phyloP scores from a whole-genome alignment of 2,329 filamentous ascomycete species.

The Aspergillus novofumigatus region DNA sequence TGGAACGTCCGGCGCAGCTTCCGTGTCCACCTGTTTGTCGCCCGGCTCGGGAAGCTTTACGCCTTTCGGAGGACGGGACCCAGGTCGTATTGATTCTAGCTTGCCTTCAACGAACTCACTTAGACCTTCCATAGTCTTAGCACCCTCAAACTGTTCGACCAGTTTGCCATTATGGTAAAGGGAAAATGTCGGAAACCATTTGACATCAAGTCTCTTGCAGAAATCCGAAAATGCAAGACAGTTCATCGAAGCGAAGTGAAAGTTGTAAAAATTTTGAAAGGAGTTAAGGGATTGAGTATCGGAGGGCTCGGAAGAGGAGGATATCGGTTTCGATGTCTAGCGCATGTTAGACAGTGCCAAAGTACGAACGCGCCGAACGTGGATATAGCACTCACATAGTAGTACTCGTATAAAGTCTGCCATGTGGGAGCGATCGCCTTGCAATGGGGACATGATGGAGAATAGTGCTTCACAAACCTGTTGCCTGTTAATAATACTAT shows the following conservation, averaged over 20 bases:
- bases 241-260: slow-evolving; percentile 81
- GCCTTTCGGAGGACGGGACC: slow-evolving; percentile 65
- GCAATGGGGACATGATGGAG: slow-evolving; percentile 64
- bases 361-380: slow-evolving; percentile 3
- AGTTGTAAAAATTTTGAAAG: slow-evolving; percentile 81
- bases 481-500: slow-evolving; percentile 12
- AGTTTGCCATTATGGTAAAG: slow-evolving; percentile 76
- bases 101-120: slow-evolving; percentile 69
- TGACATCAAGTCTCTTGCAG: slow-evolving; percentile 65
- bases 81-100: slow-evolving; percentile 74
- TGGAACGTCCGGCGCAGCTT: slow-evolving; percentile 34
- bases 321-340: slow-evolving; percentile 71
- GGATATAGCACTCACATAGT: slow-evolving; percentile 48
- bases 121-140: slow-evolving; percentile 62
- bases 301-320: slow-evolving; percentile 47
- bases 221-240: slow-evolving; percentile 79
- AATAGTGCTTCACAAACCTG: slow-evolving; percentile 53
- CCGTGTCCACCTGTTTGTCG: slow-evolving; percentile 49
- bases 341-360: slow-evolving; percentile 17
- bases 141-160: slow-evolving; percentile 60
- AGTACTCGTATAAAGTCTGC: slow-evolving; percentile 94
- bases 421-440: slow-evolving; percentile 73
- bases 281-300: slow-evolving; percentile 54
- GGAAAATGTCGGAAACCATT: slow-evolving; percentile 69
- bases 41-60: slow-evolving; percentile 69